phyloP scores from a whole-genome alignment of 225 moss, liverwort and hornwort species.

The Marchantia paleacea region DNA sequence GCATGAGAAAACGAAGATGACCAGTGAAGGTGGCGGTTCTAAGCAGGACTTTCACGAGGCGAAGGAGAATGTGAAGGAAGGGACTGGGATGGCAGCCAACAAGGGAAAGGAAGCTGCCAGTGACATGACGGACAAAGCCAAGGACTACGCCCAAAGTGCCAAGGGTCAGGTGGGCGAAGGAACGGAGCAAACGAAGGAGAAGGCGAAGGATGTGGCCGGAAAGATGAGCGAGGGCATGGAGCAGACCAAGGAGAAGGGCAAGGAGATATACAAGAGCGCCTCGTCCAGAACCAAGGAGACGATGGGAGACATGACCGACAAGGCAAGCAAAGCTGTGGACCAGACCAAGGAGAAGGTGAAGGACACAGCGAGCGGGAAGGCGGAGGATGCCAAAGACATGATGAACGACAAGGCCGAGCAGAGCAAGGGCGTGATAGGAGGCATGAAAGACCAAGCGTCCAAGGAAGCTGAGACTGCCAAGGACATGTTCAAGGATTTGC shows the following conservation, averaged over 20 bases:
- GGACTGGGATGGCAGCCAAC: slow-evolving; percentile 1
- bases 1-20: slow-evolving; percentile 39
- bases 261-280: background rate
- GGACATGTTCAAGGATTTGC: slow-evolving; percentile 22
- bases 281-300: slow-evolving; percentile 4
- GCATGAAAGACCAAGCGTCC: background rate
- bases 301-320: background rate
- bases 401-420: background rate
- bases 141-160: background rate
- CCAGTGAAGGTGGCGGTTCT: slow-evolving; percentile 30
- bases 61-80: slow-evolving; percentile 22
- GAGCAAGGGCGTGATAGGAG: background rate
- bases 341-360: slow-evolving; percentile 16
- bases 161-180: background rate
- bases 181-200: background rate
- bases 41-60: slow-evolving; percentile 14
- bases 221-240: background rate
- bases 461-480: slow-evolving; percentile 27
- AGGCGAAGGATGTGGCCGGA: background rate
- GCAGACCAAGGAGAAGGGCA: slow-evolving; percentile 10
- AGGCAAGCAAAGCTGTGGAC: background rate
- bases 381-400: background rate
- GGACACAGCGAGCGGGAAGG: background rate
- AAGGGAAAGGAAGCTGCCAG: background rate
- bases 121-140: slow-evolving; percentile 6